Conservation (phyloP, 495 filamentous ascomycete genomes). For the Podospora didyma region DNA sequence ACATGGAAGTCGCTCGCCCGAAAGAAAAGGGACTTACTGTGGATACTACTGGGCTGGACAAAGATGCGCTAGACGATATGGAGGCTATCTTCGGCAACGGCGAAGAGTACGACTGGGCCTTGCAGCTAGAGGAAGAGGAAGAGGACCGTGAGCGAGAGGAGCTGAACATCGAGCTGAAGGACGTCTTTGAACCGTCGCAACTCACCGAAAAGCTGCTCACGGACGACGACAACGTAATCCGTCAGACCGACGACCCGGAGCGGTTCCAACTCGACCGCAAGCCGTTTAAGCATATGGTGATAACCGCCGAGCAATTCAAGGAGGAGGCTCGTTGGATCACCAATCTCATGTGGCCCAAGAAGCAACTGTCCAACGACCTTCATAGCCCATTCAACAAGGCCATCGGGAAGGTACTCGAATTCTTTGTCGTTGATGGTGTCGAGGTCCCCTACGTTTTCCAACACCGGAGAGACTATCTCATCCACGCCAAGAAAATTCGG, state of each 20-base stretch:
- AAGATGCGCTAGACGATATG: constrained; percentile 91
- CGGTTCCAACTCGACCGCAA: constrained; percentile 88
- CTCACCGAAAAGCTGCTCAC: constrained; percentile 90
- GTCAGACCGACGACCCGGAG: constrained; percentile 82
- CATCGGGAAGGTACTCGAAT: constrained; percentile 88
- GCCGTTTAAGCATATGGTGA: constrained; percentile 71
- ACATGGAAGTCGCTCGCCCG: constrained; percentile 78
- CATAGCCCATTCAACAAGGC: constrained; percentile 80
- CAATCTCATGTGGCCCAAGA: constrained; percentile 80
- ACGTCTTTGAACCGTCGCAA: constrained; percentile 96
- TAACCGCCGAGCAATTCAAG: constrained; percentile 74
- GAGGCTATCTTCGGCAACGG: constrained; percentile 92
- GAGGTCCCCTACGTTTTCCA: constrained; percentile 98
- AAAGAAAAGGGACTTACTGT: constrained; percentile 61
- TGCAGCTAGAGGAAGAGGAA: constrained; percentile 80
- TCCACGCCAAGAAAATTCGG: constrained; percentile 76
- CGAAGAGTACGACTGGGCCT: constrained; percentile 89
- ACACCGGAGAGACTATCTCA: constrained; percentile 95
- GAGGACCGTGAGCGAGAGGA: constrained; percentile 64
- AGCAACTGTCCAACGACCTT: constrained; percentile 63
- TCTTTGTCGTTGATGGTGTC: constrained; percentile 85
- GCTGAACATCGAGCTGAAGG: constrained; percentile 79
- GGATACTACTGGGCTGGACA: constrained; percentile 72
- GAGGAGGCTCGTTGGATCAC: constrained; percentile 93
- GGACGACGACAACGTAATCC: constrained; percentile 89